Base-by-base conservation (phyloP, 2,329 filamentous ascomycete species). In the Aspergillus proliferans region DNA sequence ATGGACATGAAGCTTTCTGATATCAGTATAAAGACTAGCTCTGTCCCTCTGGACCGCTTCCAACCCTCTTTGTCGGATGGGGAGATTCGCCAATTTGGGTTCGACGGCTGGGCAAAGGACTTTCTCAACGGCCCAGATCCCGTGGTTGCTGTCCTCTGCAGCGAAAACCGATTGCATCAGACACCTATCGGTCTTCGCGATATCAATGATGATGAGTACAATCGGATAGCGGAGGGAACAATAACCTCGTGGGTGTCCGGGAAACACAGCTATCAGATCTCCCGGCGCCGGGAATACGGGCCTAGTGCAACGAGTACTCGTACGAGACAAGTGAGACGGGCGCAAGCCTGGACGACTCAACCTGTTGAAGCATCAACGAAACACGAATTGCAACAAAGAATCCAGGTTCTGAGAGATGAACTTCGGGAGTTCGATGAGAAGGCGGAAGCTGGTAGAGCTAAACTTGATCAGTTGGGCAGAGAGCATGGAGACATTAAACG, bases 71-170 rank as follows among this genome's bases (percentile, higher is more conserved):
- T 88, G 4, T 70, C 78, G 1, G 58, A 64, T 5, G 74, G 82
- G 7, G 75, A 88, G 46, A 68, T 89, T 48, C 61, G 46, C 51
- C 60, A 38, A 50, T 82, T 67, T 33, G 89, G 89, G 0, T 80
- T 98, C 45, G 86, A 94, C 54, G 84, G 85, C 2, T 95, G 87
- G 72, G 84, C 89, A 0, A 76, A 87, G 22, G 87, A 97, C 61
- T 88, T 80, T 50, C 64, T 98, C 5, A 78, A 84, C 30, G 93
- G 92, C 0, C 94, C 94, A 0, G 83, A 85, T 1, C 80, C 87
- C 1, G 88, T 98, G 1, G 72, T 97, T 30, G 86, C 88, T 6
- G 93, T 95, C 86, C 79, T 98, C 19, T 96, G 90, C 67, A 79
- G 83, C 10, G 85, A 87, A 57, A 81, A 79, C 50, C 78, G 74